Base-by-base conservation (phyloP, 805 yeast genomes). In the Saturnispora galanensis region DNA sequence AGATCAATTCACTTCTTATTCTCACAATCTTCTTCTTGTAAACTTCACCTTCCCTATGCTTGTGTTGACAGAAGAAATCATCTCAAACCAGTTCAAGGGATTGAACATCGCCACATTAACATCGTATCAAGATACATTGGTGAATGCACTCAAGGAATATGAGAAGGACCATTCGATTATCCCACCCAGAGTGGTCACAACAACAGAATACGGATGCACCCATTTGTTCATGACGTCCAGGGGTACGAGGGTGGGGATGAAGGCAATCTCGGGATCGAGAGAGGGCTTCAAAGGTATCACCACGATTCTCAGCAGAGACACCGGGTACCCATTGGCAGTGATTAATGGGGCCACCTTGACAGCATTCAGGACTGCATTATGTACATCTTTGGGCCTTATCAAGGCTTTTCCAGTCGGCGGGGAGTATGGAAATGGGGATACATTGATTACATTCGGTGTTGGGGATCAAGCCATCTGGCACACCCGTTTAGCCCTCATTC, bases 401-500 rank as follows among this genome's bases (percentile, higher is more conserved):
- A 69, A 67, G 46, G 54, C 56, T 12, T 61, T 63, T 35, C 57
- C 64, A 1, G 51, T 57, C 0, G 47, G 59, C 4, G 46, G 35
- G 26, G 43, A 39, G 1, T 46, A 52, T 10, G 10, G 42, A 1
- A 48, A 46, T 8, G 56, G 61, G 31, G 54, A 51, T 5, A 57
- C 66, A 0, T 41, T 58, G 8, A 46, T 65, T 10, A 75, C 72
- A 12, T 76, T 74, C 55, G 87, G 86, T 1, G 74, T 74, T 28
- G 87, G 86, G 0, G 67, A 69, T 31, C 85, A 80, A 57, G 80
- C 79, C 0, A 70, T 67, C 49, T 80, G 87, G 87, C 86, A 80
- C 55, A 62, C 69, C 31, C 67, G 64, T 52, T 61, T 71, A 45
- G 67, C 73, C 4, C 55, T 69, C 39, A 45, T 53, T 11, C 57